Conservation (phyloP, 805 yeast genomes). For the Wickerhamomyces tratensis region DNA sequence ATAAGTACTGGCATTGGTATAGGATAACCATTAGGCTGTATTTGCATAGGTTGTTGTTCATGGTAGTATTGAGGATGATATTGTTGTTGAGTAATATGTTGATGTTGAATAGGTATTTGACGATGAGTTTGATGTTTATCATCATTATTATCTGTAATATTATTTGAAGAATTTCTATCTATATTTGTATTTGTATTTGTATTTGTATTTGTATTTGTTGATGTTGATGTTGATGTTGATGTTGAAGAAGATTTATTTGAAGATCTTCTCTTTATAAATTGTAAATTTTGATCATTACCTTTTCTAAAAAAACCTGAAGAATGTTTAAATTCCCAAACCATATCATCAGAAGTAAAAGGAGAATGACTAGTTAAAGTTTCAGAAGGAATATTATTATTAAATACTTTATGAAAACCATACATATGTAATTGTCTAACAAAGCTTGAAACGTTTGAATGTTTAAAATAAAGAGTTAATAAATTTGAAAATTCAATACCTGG, state of each 20-base stretch:
- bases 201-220: not conserved
- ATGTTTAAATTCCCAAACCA: constrained; percentile 75
- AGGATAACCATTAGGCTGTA: constrained; percentile 1
- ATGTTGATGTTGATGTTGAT: not conserved
- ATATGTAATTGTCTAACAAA: constrained; percentile 92
- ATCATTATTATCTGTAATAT: too few species aligned
- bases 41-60: constrained; percentile 1
- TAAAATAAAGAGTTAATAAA: constrained; percentile 66
- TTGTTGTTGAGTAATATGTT: constrained; percentile 1
- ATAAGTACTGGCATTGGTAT: constrained; percentile 1
- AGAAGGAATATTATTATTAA: constrained; percentile 13
- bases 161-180: too few species aligned
- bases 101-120: constrained; percentile 2
- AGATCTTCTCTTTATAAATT: constrained; percentile 56
- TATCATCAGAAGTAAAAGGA: constrained; percentile 8
- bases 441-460: constrained; percentile 88
- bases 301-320: constrained; percentile 61
- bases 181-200: not conserved
- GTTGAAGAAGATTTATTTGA: constrained; percentile 7
- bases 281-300: constrained; percentile 58
- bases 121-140: not conserved
- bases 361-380: not conserved
- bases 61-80: constrained; percentile 1
- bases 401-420: constrained; percentile 89
- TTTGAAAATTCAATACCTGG: constrained; percentile 57